A percentile compares a stretch with the other conserved stretches of the same genome.
phyloP scores from a whole-genome alignment of 371 early-diverging fungal genomes.

The Mucor circinelloides region DNA sequence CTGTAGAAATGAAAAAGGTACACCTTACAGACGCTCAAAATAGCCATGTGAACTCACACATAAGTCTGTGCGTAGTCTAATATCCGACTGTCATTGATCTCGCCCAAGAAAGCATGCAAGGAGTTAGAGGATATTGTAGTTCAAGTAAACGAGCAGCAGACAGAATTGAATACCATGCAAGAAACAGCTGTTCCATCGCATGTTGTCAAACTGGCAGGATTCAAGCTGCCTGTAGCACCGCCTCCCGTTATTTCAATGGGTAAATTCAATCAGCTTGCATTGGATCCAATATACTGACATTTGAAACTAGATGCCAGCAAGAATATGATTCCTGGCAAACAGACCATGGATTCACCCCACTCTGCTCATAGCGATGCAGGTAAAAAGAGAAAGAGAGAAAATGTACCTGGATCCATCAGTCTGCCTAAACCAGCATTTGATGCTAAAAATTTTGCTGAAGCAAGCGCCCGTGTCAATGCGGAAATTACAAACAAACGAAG shows the following conservation, averaged over 20 bases:
- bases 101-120: conserved; percentile 38
- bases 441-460: conserved; percentile 37
- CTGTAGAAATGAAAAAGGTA: conserved; percentile 58
- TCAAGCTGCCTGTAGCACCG: conserved; percentile 49
- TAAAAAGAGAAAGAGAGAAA: conserved; percentile 47
- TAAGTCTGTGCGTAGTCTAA: conserved; percentile 31
- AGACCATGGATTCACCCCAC: conserved; percentile 29
- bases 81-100: conserved; percentile 49
- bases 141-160: conserved; percentile 41
- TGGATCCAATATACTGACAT: background rate
- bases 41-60: background rate
- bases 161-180: conserved; percentile 41
- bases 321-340: background rate
- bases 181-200: conserved; percentile 45
- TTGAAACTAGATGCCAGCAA: conserved; percentile 6
- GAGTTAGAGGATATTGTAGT: conserved; percentile 37
- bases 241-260: conserved; percentile 13
- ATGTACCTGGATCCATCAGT: conserved; percentile 42
- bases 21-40: too few species aligned
- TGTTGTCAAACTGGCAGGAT: conserved; percentile 59
- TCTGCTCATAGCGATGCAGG: conserved; percentile 25
- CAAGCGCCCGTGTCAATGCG: conserved; percentile 22
- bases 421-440: conserved; percentile 44
- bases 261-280: background rate
- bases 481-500: conserved; percentile 23